Evolutionary conservation across 1,284 basidiomycete genomes (phyloP).

Genomic region (Mycena sp.): DNA sequence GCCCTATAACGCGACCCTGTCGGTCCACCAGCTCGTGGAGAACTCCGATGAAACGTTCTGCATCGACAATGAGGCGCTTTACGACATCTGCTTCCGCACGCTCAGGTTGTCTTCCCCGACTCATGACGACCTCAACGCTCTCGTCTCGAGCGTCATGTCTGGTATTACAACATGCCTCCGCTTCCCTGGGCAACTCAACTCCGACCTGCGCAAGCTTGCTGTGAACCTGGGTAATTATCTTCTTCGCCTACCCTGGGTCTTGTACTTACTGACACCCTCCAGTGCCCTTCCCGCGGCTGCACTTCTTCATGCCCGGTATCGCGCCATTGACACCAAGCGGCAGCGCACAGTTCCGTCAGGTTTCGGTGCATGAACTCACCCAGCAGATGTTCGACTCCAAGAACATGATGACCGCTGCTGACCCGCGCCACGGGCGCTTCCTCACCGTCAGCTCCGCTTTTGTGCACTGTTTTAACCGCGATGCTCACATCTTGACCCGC

Average conservation of each 20-base stretch:
- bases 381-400: conserved; percentile 99
- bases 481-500: conserved; percentile 22
- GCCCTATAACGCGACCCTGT: conserved; percentile 96
- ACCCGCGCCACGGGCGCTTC: conserved; percentile 94
- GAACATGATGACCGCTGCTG: conserved; percentile 94
- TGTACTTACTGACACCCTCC: conserved; percentile 14
- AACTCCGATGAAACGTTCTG: conserved; percentile 97
- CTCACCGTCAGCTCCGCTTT: conserved; percentile 70
- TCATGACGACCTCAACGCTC: conserved; percentile 96
- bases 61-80: conserved; percentile 97
- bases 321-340: conserved; percentile 94
- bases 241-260: not conserved
- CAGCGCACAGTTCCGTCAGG: conserved; percentile 93
- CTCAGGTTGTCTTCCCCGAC: conserved; percentile 94
- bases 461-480: not conserved
- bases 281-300: conserved; percentile 98
- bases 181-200: conserved; percentile 99
- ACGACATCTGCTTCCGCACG: conserved; percentile 98
- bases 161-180: conserved; percentile 96
- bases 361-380: conserved; percentile 94
- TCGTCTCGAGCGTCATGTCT: conserved; percentile 98
- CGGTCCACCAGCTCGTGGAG: conserved; percentile 95
- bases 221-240: conserved; percentile 93
- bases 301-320: conserved; percentile 99
- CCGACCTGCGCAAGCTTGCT: conserved; percentile 95